Conservation (phyloP, 2,329 filamentous ascomycete species). For the Colletotrichum musicola region DNA sequence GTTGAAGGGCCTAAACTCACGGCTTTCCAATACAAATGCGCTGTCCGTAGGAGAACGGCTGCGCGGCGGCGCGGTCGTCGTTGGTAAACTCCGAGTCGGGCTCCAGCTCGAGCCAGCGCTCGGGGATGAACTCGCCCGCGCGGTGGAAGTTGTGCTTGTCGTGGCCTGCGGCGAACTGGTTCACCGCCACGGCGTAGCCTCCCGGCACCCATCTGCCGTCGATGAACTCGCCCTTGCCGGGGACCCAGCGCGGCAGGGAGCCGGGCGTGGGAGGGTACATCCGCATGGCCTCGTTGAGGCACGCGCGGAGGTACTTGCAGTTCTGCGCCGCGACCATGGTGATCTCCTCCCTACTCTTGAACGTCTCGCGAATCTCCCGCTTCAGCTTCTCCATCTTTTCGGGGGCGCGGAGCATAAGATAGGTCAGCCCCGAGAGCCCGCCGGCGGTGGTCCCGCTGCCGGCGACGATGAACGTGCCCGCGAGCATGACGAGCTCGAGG, state of each 20-base stretch:
- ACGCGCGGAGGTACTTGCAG: conserved; percentile 10
- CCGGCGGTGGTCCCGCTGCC: conserved; percentile 15
- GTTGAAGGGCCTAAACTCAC: conserved; percentile 48
- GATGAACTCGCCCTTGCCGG: conserved; percentile 1
- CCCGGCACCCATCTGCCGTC: conserved; percentile 4
- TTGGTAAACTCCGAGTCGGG: conserved; percentile 6
- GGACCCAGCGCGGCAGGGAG: conserved; percentile 5
- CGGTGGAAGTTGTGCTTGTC: conserved; percentile 17
- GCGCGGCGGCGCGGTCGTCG: conserved; percentile 41
- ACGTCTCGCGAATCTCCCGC: not conserved
- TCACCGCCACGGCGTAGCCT: conserved; percentile 15
- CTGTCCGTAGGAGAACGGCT: conserved; percentile 62
- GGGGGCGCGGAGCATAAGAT: conserved; percentile 10
- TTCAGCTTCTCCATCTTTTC: conserved; percentile 2
- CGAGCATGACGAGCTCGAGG: conserved; percentile 14
- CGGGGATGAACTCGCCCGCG: conserved; percentile 6
- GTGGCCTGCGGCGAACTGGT: conserved; percentile 4
- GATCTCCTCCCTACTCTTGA: conserved; percentile 5
- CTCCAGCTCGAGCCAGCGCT: conserved; percentile 18
- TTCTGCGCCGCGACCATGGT: conserved; percentile 16
- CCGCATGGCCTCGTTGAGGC: conserved; percentile 18
- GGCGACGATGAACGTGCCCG: conserved; percentile 19
- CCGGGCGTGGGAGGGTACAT: conserved; percentile 14
- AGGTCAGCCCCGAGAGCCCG: conserved; percentile 12
- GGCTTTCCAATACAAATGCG: conserved; percentile 64